These are phyloP conservation scores for Taphrina betulina DNA, from an alignment of 1,139 yeast genomes.

Conservation along the genomic window DNA sequence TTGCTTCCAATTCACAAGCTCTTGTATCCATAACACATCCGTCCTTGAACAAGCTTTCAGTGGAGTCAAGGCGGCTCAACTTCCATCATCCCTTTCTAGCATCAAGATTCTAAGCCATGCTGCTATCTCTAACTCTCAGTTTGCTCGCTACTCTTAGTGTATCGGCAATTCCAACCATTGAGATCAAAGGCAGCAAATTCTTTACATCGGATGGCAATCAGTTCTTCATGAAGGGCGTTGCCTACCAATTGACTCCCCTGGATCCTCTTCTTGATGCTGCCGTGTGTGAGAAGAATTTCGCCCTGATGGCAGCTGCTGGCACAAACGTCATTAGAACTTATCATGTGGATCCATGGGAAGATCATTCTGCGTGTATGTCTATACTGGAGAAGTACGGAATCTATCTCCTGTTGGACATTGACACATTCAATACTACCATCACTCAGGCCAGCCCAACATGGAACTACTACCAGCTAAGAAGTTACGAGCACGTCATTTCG, in stretches of 20 bases:
- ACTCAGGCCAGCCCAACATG: slow-evolving; percentile 81
- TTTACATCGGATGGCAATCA: slow-evolving; percentile 39
- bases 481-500: slow-evolving; percentile 79
- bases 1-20: too few species aligned
- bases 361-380: slow-evolving; percentile 90
- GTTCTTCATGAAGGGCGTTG: slow-evolving; percentile 81
- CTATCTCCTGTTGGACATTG: slow-evolving; percentile 83
- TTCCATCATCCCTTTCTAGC: too few species aligned
- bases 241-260: slow-evolving; percentile 63
- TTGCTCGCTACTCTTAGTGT: too few species aligned
- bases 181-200: slow-evolving; percentile 6
- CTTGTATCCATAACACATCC: too few species aligned
- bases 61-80: too few species aligned
- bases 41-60: too few species aligned
- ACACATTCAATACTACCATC: slow-evolving; percentile 74
- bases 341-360: slow-evolving; percentile 73
- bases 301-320: slow-evolving; percentile 70
- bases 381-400: slow-evolving; percentile 87
- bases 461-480: slow-evolving; percentile 83
- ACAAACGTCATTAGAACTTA: slow-evolving; percentile 85
- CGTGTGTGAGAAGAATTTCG: slow-evolving; percentile 71
- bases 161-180: not conserved
- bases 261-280: slow-evolving; percentile 76
- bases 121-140: too few species aligned
- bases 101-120: too few species aligned